Percentiles rank a stretch among this genome's conserved stretches.
These are phyloP conservation scores for Triticum urartu DNA, from an alignment of 176 grass and related monocot genomes.

Conservation along the genomic window DNA sequence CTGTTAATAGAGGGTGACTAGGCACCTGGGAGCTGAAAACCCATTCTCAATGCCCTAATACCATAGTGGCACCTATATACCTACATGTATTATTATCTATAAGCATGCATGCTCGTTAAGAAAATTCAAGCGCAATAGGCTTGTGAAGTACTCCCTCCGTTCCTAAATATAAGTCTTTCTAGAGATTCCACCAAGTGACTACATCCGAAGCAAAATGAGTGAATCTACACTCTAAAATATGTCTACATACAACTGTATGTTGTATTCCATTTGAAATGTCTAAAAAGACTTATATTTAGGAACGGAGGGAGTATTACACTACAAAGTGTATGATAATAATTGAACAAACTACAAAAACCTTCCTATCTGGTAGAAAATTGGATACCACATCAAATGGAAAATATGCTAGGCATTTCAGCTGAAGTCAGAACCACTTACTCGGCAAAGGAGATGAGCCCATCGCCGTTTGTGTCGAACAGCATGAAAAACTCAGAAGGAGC, in stretches of 20 bases:
- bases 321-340: neutral
- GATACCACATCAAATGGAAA: neutral
- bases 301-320: no score
- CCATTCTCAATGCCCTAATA: neutral
- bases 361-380: neutral
- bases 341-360: neutral
- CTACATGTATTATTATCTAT: neutral
- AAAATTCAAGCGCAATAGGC: neutral
- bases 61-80: neutral
- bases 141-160: no score
- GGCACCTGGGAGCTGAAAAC: no score
- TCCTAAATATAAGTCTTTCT: no score
- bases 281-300: no score
- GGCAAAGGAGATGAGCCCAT: constrained; percentile 90
- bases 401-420: neutral
- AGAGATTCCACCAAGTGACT: no score
- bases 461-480: constrained; percentile 90
- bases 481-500: constrained; percentile 85
- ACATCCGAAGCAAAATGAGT: no score
- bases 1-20: no score
- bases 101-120: neutral
- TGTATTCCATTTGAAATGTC: no score
- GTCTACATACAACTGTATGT: no score
- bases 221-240: no score
- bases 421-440: constrained; percentile 64